These are phyloP conservation scores for Venturia effusa DNA, from an alignment of 2,329 filamentous ascomycete genomes.

Conservation along the genomic window DNA sequence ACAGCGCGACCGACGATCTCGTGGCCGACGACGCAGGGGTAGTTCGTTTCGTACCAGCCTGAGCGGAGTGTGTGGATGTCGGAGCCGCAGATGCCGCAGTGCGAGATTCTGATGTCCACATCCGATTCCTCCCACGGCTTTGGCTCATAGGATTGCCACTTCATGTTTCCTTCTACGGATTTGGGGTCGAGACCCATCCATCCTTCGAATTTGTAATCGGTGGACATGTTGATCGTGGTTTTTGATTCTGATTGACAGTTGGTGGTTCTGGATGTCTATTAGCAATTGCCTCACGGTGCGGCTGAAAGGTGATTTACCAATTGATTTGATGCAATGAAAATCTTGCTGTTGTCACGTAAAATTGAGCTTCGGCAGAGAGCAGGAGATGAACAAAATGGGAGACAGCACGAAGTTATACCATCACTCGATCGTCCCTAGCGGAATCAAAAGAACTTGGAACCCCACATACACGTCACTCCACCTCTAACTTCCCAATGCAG, in stretches of 20 bases:
- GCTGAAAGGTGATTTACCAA: background rate
- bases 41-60: conserved; percentile 27
- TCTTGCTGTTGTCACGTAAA: too few species aligned
- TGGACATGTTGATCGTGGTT: conserved; percentile 3
- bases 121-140: conserved; percentile 19
- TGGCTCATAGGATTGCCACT: conserved; percentile 16
- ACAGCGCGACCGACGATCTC: conserved; percentile 31
- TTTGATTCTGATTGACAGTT: background rate
- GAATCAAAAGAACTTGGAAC: background rate
- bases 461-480: background rate
- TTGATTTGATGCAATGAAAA: background rate
- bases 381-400: background rate
- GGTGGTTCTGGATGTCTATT: background rate
- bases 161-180: conserved; percentile 22
- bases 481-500: background rate
- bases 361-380: too few species aligned
- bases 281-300: background rate
- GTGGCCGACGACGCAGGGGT: conserved; percentile 31
- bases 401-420: background rate
- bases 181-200: conserved; percentile 8
- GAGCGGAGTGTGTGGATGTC: conserved; percentile 29
- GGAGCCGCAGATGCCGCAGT: conserved; percentile 25
- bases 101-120: conserved; percentile 22
- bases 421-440: background rate
- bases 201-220: conserved; percentile 6